phyloP scores from a whole-genome alignment of 768 basidiomycete species.

The Podaxis pistillaris region DNA sequence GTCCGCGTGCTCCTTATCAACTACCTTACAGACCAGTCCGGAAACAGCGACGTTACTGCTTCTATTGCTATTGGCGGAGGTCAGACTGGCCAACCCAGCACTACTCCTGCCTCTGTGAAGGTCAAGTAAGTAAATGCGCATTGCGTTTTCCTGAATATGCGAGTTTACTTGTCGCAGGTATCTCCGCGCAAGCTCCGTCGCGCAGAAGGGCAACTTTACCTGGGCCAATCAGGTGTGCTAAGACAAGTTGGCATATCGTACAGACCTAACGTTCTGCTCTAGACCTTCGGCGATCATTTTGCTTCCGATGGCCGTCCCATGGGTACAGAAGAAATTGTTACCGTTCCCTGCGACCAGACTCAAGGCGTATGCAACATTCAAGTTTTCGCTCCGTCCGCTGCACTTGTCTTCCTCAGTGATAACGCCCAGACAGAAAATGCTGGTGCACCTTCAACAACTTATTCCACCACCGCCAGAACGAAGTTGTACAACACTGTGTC shows the following conservation, averaged over 20 bases:
- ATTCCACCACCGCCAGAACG: conserved; percentile 51
- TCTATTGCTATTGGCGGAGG: conserved; percentile 48
- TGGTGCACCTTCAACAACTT: conserved; percentile 38
- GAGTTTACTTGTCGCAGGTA: conserved; percentile 38
- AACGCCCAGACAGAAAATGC: conserved; percentile 33
- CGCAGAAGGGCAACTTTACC: conserved; percentile 55
- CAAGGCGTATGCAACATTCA: conserved; percentile 52
- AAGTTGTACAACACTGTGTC: conserved; percentile 50
- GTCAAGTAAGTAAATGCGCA: conserved; percentile 48
- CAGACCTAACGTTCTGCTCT: not conserved
- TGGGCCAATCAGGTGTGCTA: conserved; percentile 59
- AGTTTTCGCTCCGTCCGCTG: conserved; percentile 69
- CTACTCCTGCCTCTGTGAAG: conserved; percentile 44
- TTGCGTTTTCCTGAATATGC: not conserved
- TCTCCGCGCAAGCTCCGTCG: conserved; percentile 43
- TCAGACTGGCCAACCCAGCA: conserved; percentile 32
- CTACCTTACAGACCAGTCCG: conserved; percentile 59
- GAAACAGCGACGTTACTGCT: conserved; percentile 53
- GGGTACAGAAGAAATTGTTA: conserved; percentile 49
- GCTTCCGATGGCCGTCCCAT: conserved; percentile 63
- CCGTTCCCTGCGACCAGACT: conserved; percentile 52
- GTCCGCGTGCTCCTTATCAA: conserved; percentile 70
- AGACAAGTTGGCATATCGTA: not conserved
- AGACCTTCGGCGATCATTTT: conserved; percentile 61
- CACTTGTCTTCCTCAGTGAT: conserved; percentile 64